These are phyloP conservation scores for Populus simonii DNA, from an alignment of 345 rosid species.

Conservation along the genomic window DNA sequence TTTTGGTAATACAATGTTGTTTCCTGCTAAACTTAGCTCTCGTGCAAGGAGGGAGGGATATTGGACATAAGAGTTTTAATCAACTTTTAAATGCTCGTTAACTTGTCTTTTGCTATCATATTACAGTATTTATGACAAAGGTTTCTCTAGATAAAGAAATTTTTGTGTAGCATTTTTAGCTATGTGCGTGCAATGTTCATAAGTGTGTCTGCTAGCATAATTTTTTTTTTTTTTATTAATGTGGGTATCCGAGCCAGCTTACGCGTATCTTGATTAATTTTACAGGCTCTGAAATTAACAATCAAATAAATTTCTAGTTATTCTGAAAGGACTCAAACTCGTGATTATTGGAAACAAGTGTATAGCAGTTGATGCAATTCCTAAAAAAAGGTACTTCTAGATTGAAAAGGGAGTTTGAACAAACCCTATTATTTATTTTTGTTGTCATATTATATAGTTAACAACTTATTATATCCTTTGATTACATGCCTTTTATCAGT, in stretches of 20 bases:
- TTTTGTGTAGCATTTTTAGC: background rate
- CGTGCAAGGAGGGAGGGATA: background rate
- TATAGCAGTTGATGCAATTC: constrained; percentile 9
- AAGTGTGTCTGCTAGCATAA: background rate
- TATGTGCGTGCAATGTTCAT: background rate
- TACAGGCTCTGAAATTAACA: fast-evolving
- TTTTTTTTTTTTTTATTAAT: too few species aligned
- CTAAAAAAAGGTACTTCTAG: background rate
- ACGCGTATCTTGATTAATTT: fast-evolving
- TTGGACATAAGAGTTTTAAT: background rate
- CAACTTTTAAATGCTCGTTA: too few species aligned
- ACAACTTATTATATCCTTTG: background rate
- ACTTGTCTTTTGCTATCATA: too few species aligned
- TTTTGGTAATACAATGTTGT: constrained; percentile 17
- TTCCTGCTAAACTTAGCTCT: background rate
- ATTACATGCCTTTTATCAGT: background rate
- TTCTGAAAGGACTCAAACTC: fast-evolving
- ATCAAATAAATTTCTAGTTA: too few species aligned
- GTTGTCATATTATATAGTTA: background rate
- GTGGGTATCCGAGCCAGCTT: fast-evolving
- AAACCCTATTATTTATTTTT: too few species aligned
- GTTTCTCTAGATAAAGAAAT: too few species aligned
- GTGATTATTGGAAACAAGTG: too few species aligned
- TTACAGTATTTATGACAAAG: too few species aligned
- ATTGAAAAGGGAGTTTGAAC: too few species aligned